Evolutionary conservation across 331 rosid species (phyloP).

Genomic region (Phaseolus coccineus): DNA sequence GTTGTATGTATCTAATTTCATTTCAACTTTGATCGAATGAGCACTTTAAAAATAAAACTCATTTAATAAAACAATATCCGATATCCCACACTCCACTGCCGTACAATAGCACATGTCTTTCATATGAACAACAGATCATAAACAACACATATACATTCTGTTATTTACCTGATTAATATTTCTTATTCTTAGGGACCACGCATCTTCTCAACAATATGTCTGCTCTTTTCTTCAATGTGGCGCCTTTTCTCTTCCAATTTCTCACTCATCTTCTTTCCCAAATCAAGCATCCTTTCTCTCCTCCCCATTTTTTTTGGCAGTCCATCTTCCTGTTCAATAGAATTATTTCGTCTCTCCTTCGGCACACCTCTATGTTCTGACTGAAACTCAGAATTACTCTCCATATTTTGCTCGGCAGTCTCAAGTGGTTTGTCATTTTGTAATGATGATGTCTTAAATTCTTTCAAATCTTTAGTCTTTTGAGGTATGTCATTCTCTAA

Average conservation of each 20-base stretch:
- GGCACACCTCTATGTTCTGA: constrained; percentile 43
- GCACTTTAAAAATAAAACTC: constrained; percentile 11
- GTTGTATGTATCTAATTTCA: constrained; percentile 13
- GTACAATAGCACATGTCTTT: constrained; percentile 5
- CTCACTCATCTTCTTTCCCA: constrained; percentile 86
- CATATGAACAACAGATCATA: constrained; percentile 20
- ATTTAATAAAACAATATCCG: constrained; percentile 17
- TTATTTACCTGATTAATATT: constrained; percentile 14
- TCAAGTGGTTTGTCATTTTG: constrained; percentile 52
- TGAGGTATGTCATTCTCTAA: constrained; percentile 54
- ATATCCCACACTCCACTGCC: neutral
- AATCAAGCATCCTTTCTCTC: constrained; percentile 84
- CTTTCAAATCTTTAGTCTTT: constrained; percentile 41
- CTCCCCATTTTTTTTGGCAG: constrained; percentile 73
- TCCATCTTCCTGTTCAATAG: constrained; percentile 58
- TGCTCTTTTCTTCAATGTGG: constrained; percentile 82
- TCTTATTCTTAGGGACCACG: constrained; percentile 74
- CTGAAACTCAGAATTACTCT: constrained; percentile 41
- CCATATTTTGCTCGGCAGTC: constrained; percentile 46
- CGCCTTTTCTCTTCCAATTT: constrained; percentile 94
- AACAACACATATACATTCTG: constrained; percentile 22
- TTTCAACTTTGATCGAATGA: neutral
- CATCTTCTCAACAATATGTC: constrained; percentile 88
- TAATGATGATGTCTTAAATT: constrained; percentile 43
- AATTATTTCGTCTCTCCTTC: constrained; percentile 49